Evolutionary conservation across 139 green algal genomes (phyloP).

Genomic region (Tetraselmis striata): DNA sequence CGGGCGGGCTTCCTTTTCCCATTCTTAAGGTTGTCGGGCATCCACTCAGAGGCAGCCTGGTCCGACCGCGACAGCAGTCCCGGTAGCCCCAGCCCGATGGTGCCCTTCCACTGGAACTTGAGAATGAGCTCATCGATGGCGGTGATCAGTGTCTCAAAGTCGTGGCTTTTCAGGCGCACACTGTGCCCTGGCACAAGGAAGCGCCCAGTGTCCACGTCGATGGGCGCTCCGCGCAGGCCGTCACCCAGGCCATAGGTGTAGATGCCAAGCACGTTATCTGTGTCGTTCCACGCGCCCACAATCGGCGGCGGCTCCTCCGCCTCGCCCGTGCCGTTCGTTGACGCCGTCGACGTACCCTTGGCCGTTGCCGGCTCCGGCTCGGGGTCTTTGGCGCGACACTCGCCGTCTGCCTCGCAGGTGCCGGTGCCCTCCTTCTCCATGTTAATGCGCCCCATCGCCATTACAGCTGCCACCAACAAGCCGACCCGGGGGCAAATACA

Average conservation of each 20-base stretch:
- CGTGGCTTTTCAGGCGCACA: background rate
- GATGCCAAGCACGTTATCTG: conserved; percentile 4
- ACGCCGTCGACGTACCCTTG: background rate
- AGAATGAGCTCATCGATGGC: conserved; percentile 10
- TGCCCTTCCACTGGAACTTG: conserved; percentile 19
- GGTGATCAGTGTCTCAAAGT: background rate
- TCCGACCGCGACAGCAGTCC: background rate
- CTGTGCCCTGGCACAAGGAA: background rate
- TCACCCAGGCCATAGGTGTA: conserved; percentile 9
- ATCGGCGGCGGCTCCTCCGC: conserved; percentile 5
- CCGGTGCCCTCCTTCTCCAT: conserved; percentile 21
- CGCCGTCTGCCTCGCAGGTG: conserved; percentile 10
- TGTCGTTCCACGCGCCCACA: conserved; percentile 1
- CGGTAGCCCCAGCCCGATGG: conserved; percentile 17
- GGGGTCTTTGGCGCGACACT: conserved; percentile 18
- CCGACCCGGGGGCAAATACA: too few relatives aligned
- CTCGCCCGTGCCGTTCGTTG: background rate
- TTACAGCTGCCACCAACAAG: background rate
- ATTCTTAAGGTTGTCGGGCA: background rate
- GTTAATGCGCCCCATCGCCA: conserved; percentile 4
- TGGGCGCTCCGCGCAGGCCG: conserved; percentile 9
- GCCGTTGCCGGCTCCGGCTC: conserved; percentile 1
- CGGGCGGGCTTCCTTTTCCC: background rate
- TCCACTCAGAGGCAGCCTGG: background rate
- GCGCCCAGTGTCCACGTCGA: conserved; percentile 16